These are phyloP conservation scores for Mortierella sp. DNA, from an alignment of 371 early-diverging fungal species.

Conservation along the genomic window DNA sequence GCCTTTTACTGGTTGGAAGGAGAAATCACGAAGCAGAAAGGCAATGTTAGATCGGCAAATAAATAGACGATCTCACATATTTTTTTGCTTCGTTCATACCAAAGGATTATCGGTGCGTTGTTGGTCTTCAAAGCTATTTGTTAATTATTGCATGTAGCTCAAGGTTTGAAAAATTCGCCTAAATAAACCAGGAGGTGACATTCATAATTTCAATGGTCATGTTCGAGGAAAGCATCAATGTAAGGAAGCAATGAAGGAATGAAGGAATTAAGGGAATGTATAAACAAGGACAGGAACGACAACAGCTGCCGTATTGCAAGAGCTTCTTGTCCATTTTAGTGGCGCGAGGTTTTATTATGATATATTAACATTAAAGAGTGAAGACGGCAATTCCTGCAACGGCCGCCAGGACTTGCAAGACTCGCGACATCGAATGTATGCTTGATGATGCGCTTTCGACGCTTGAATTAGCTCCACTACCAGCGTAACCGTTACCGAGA, in stretches of 20 bases:
- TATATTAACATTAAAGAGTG: not conserved
- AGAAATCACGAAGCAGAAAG: not conserved
- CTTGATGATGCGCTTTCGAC: not conserved
- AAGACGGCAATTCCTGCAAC: not conserved
- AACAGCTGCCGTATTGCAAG: not conserved
- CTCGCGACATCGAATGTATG: not conserved
- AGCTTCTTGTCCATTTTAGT: not conserved
- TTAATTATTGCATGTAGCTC: no score
- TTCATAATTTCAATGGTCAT: no score
- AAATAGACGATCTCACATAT: no score
- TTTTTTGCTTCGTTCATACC: no score
- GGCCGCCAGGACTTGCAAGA: constrained; percentile 7
- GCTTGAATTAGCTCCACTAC: not conserved
- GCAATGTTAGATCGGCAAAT: not conserved
- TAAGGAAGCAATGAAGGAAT: not conserved
- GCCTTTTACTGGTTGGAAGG: not conserved
- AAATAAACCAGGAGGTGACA: no score
- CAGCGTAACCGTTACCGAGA: not conserved
- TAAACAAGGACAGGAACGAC: not conserved
- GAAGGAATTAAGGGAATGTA: not conserved
- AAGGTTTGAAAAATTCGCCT: no score
- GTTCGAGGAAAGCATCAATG: no score
- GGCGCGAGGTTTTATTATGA: not conserved
- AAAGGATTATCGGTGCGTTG: no score
- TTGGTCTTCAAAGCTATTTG: no score